Conservation (phyloP, 1,284 basidiomycete species). For the Ustilago cynodontis region DNA sequence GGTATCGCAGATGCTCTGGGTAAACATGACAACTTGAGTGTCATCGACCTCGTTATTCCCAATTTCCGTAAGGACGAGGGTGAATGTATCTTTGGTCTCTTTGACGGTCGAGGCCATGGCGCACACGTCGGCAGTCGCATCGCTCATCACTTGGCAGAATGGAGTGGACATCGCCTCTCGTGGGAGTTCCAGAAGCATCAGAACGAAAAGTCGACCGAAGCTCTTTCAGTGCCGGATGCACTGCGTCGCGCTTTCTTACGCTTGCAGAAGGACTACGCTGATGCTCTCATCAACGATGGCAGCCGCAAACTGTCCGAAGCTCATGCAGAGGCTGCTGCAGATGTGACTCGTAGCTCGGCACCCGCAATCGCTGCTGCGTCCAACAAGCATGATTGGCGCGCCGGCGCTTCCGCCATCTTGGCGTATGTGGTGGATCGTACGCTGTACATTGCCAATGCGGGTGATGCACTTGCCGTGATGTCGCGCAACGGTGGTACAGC, state of each 20-base stretch:
- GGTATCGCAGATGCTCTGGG: conserved; percentile 97
- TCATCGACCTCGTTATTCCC: conserved; percentile 93
- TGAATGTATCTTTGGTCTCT: conserved; percentile 96
- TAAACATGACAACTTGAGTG: conserved; percentile 75
- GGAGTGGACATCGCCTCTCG: conserved; percentile 55
- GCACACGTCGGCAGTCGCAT: conserved; percentile 74
- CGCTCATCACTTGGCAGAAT: conserved; percentile 70
- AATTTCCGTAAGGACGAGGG: conserved; percentile 82
- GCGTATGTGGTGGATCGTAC: conserved; percentile 85
- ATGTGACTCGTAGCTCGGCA: conserved; percentile 43
- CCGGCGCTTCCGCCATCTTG: conserved; percentile 81
- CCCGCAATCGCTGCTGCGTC: conserved; percentile 52
- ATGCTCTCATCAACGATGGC: conserved; percentile 62
- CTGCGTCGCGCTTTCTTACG: conserved; percentile 66
- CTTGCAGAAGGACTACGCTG: conserved; percentile 65
- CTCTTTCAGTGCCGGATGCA: conserved; percentile 54
- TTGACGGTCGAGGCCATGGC: conserved; percentile 76
- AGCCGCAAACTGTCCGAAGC: conserved; percentile 54
- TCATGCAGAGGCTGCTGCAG: conserved; percentile 42
- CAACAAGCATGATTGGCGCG: conserved; percentile 62
- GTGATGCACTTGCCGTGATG: conserved; percentile 88
- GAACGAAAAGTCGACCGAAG: conserved; percentile 33
- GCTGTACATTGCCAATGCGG: conserved; percentile 90
- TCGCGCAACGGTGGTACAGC: conserved; percentile 83
- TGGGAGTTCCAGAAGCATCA: conserved; percentile 59